Evolutionary conservation across 1,284 basidiomycete genomes (phyloP).

Genomic region (Ustilago cynodontis): DNA sequence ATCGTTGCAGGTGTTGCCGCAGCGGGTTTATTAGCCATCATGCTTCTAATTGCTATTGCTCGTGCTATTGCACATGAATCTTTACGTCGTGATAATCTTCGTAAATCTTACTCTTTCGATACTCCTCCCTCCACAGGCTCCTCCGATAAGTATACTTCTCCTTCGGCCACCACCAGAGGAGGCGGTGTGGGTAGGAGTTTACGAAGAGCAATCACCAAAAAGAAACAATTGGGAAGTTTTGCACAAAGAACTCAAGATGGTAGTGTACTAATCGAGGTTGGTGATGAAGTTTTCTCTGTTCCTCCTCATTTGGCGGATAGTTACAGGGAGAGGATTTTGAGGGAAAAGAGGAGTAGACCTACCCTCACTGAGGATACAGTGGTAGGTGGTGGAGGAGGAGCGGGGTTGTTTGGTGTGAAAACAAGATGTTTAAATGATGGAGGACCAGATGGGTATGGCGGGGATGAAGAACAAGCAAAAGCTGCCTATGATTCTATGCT

Average conservation of each 20-base stretch:
- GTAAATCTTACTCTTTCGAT: conserved; percentile 25
- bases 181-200: conserved; percentile 14
- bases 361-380: neutral
- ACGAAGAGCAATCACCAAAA: conserved; percentile 41
- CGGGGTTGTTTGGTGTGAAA: conserved; percentile 22
- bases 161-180: neutral
- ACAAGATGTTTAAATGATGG: conserved; percentile 30
- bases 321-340: conserved; percentile 39
- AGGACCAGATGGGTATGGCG: conserved; percentile 33
- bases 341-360: conserved; percentile 9
- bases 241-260: conserved; percentile 43
- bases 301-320: conserved; percentile 49
- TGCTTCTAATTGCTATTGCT: conserved; percentile 49
- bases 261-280: conserved; percentile 55
- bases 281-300: conserved; percentile 58
- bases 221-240: conserved; percentile 49
- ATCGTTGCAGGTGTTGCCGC: conserved; percentile 36
- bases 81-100: conserved; percentile 38
- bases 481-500: conserved; percentile 24
- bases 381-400: neutral
- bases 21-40: conserved; percentile 32
- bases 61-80: conserved; percentile 38
- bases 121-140: neutral
- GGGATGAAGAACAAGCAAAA: conserved; percentile 26
- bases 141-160: conserved; percentile 22